phyloP scores from a whole-genome alignment of 1,284 basidiomycete species.

The Boletus semigastroideus region DNA sequence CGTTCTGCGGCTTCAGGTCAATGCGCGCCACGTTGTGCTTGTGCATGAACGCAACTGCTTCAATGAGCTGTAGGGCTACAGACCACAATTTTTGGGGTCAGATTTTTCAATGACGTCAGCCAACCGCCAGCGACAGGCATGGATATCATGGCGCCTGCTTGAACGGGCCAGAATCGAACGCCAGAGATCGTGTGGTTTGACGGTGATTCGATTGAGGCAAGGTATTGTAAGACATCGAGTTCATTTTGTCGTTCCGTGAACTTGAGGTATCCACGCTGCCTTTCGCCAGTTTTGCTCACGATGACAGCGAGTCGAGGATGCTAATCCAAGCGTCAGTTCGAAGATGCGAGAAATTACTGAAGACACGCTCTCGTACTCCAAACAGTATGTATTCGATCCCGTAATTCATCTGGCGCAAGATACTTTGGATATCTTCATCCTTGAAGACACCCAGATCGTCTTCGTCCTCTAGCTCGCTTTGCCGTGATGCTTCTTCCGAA shows the following conservation, averaged over 20 bases:
- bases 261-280: no score
- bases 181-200: neutral
- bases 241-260: neutral
- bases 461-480: neutral
- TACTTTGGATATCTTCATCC: conserved; percentile 2
- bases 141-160: neutral
- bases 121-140: neutral
- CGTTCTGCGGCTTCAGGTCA: no score
- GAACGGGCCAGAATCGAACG: neutral
- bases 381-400: conserved; percentile 1
- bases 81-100: no score
- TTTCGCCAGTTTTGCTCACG: no score
- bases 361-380: neutral
- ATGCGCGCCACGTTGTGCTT: no score
- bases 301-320: no score
- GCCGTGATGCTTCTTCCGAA: accelerated
- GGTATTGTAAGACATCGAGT: neutral
- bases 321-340: no score
- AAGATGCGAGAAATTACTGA: no score
- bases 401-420: conserved; percentile 8
- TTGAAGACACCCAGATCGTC: conserved; percentile 3
- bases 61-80: no score
- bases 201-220: neutral
- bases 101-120: neutral
- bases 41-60: no score